These are phyloP conservation scores for Kwoniella botswanensis DNA, from an alignment of 768 basidiomycete species.

Conservation along the genomic window DNA sequence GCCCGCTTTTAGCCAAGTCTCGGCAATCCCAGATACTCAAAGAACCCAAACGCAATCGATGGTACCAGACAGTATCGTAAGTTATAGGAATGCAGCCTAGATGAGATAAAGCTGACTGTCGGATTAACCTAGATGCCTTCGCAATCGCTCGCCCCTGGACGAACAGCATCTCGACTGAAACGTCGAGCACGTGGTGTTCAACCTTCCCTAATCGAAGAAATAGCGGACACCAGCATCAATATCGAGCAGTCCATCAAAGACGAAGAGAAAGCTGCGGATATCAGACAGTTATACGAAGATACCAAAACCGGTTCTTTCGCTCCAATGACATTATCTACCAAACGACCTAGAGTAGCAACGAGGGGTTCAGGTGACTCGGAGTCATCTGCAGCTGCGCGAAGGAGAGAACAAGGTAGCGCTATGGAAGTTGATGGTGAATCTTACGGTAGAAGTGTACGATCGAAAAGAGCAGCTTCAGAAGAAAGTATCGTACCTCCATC, in stretches of 20 bases:
- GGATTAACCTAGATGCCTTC: constrained; percentile 11
- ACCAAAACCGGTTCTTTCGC: constrained; percentile 29
- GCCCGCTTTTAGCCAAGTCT: constrained; percentile 8
- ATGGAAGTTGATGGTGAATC: constrained; percentile 41
- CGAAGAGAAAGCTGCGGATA: constrained; percentile 37
- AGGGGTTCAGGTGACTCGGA: constrained; percentile 20
- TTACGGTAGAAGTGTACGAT: constrained; percentile 29
- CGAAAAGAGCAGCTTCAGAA: constrained; percentile 24
- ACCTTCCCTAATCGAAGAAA: constrained; percentile 25
- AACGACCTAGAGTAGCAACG: constrained; percentile 8
- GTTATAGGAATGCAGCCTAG: background rate
- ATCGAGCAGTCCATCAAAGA: constrained; percentile 19
- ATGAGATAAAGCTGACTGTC: background rate
- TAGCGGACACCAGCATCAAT: constrained; percentile 25
- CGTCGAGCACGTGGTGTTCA: constrained; percentile 33
- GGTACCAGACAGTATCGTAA: constrained; percentile 23
- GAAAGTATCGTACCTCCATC: constrained; percentile 25
- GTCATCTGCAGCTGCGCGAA: background rate
- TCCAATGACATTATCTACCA: background rate
- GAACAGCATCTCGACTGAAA: constrained; percentile 22
- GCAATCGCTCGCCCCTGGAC: constrained; percentile 8
- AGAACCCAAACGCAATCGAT: constrained; percentile 19
- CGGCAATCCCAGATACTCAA: constrained; percentile 1
- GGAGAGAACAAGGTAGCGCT: background rate
- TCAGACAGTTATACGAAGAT: constrained; percentile 46